Base-by-base conservation (phyloP, 805 yeast genomes). In the Saccharomycopsis guyanensis region DNA sequence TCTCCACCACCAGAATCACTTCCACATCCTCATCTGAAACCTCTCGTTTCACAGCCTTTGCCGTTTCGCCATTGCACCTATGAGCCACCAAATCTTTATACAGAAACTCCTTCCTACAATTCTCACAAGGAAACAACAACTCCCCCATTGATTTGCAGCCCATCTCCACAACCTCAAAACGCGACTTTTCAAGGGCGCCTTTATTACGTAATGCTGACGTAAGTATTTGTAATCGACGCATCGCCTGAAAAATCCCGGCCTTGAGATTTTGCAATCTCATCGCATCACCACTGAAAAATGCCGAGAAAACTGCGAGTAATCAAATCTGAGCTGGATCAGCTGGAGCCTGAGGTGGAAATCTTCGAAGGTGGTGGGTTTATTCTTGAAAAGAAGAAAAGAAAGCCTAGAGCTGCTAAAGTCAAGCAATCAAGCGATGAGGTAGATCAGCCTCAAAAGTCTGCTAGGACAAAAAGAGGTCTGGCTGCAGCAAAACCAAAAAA, bases 331-430 rank as follows among this genome's bases (percentile, higher is more conserved):
- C 29, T 25, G 37, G 37, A 33, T 5, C n/a, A n/a, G n/a, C n/a
- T n/a, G n/a, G 37, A 15, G 18, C 37, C 20, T 10, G 39, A 38
- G n/a, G 15, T 40, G 3, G 52, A 49, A 18, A 23, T 41, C 18
- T 38, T 45, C 15, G 50, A 45, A 29, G 50, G 52, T 12, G 50
- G 52, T 10, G 50, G 52, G 10, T 49, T 49, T 19, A 45, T 49
- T 19, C 19, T 49, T 5, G 44, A 49, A 23, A 49, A 42, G 37
- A 45, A 42, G 27, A 49, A 42, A 32, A 23, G 49, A 32, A 35
- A 25, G 12, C 7, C 38, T 2, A 16, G 51, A 40, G 46, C 47
- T 22, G 15, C 8, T 5, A 35, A 42, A 16, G 29, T 25, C 29
- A 29, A 43, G 37, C 22, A 19, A 10, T n/a, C 18, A 10, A 18